Conservation (phyloP, 148 eudicot species). For the Beta vulgaris region DNA sequence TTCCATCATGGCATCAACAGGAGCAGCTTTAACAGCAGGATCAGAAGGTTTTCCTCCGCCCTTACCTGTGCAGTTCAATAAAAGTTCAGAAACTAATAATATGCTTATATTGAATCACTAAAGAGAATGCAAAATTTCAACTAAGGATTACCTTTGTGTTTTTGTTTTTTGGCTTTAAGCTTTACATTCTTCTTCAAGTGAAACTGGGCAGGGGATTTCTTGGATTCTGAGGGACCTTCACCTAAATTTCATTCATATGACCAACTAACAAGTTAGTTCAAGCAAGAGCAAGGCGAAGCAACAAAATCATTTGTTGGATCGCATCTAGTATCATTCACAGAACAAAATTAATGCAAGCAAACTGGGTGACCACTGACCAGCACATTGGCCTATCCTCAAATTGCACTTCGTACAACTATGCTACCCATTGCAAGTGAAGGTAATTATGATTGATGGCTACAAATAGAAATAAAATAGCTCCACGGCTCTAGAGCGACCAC, state of each 20-base stretch:
- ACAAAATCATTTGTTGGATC: background rate
- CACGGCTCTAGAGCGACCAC: too few species aligned
- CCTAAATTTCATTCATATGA: conserved; percentile 25
- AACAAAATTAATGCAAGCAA: background rate
- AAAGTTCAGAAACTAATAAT: background rate
- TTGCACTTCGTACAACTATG: too few species aligned
- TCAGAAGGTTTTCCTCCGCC: conserved; percentile 29
- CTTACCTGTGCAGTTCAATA: conserved; percentile 38
- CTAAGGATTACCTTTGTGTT: conserved; percentile 64
- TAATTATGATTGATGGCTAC: too few species aligned
- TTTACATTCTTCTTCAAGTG: conserved; percentile 69
- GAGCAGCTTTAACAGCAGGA: conserved; percentile 23
- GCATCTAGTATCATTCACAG: background rate
- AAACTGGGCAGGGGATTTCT: conserved; percentile 45
- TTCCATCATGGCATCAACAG: conserved; percentile 54
- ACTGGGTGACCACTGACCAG: background rate
- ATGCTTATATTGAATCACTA: background rate
- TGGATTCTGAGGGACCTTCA: conserved; percentile 49
- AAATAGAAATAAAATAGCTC: too few species aligned
- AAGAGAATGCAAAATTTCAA: too few species aligned
- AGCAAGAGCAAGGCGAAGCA: background rate
- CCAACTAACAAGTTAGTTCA: conserved; percentile 4
- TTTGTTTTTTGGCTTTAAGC: conserved; percentile 49
- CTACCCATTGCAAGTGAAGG: too few species aligned
- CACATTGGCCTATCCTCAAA: too few species aligned